These are phyloP conservation scores for Malus domestica DNA, from an alignment of 306 rosid genomes.

Conservation along the genomic window ASM211411v1 NC_041797.1:26031501-26032000, in stretches of 20 bases:
- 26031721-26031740: not conserved
- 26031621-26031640: conserved; percentile 96
- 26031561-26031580: conserved; percentile 80
- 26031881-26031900: conserved; percentile 75
- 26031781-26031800: not conserved
- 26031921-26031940: conserved; percentile 72
- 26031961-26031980: conserved; percentile 68
- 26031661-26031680: conserved; percentile 84
- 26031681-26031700: conserved; percentile 83
- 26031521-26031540: conserved; percentile 2
- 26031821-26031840: not conserved
- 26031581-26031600: conserved; percentile 84
- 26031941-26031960: conserved; percentile 47
- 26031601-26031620: conserved; percentile 91
- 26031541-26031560: conserved; percentile 64
- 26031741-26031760: not conserved
- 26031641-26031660: conserved; percentile 86
- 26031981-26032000: conserved; percentile 48
- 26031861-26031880: not conserved
- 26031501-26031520: not conserved
- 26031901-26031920: conserved; percentile 58
- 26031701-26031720: conserved; percentile 10
- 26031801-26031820: not conserved
- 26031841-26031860: not conserved
- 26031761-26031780: not conserved